Percentiles rank a stretch among this genome's conserved stretches.
phyloP scores from a whole-genome alignment of 2,329 filamentous ascomycete species.

The Ceratocystis alfenasii region DNA sequence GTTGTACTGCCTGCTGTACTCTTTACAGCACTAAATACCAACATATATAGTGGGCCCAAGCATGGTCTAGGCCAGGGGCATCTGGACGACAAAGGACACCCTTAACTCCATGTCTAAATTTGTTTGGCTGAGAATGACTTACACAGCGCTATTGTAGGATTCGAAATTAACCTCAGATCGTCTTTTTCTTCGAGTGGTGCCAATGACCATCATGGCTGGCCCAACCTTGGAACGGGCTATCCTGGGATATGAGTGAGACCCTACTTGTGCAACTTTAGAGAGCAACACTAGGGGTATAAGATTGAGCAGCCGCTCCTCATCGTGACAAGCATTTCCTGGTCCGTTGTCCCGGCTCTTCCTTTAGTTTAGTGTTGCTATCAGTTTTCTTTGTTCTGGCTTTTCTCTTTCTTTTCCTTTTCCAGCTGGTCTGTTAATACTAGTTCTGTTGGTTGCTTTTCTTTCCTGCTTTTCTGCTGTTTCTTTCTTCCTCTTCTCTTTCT shows the following conservation, averaged over 20 bases:
- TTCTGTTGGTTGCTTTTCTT: not conserved
- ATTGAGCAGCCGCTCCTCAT: not conserved
- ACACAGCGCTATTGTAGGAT: not conserved
- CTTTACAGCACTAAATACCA: not conserved
- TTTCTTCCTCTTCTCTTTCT: not conserved
- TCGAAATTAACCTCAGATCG: not conserved
- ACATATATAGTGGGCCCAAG: not conserved
- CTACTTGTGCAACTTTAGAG: not conserved
- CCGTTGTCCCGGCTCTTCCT: not conserved
- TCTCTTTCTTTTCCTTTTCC: not conserved
- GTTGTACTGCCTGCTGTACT: not conserved
- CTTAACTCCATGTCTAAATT: not conserved
- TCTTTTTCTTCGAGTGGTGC: not conserved
- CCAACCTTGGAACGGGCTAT: not conserved
- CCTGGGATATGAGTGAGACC: not conserved
- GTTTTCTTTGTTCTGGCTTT: not conserved
- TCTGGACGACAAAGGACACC: not conserved
- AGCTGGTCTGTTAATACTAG: not conserved
- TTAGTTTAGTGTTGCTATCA: not conserved
- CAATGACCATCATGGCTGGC: not conserved
- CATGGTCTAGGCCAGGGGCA: not conserved
- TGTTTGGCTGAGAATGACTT: slow-evolving; percentile 3
- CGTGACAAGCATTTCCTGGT: not conserved
- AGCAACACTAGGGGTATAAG: not conserved
- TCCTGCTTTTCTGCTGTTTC: not conserved